Evolutionary conservation across 768 basidiomycete genomes (phyloP), one percentile per base, ranked within the genome.

Genomic region (Russula griseocarnosa): DNA sequence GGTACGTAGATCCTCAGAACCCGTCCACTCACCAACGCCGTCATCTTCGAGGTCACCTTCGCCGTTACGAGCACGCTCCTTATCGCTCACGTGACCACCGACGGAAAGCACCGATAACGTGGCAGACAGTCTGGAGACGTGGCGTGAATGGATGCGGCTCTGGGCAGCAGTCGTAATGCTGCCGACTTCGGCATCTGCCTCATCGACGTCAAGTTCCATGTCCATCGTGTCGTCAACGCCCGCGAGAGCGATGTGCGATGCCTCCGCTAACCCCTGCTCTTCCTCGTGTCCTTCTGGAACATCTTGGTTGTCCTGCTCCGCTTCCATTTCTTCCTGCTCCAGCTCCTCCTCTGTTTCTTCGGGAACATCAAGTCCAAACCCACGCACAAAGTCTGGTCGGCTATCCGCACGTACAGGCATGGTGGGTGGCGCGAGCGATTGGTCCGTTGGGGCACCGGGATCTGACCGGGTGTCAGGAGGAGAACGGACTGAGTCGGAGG

Each of bases 361-460:
- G 3, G 89, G 86, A 62, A 85, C 83, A 65, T 93, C 90, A 61
- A 94, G 71, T 13, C 91, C 90, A 74, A 93, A 94, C 6, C 91
- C 91, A 65, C 86, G 81, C 55, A 76, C 74, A 71, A 92, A 94
- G 73, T 94, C 90, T 5, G 87, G 83, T 40, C 84, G 79, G 50
- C 79, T 85, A 61, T 81, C 76, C 8, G 81, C 78, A 22, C 79
- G 79, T 26, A 79, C 50, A 18, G 65, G 68, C 51, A 80, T 69
- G 42, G 79, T 73, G 61, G 79, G 67, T 13, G 79, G 80, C 32
- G 82, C 20, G 79, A 71, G 63, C 77, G 73, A 34, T 77, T 73
- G 62, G 80, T 69, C 38, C 81, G 84, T 38, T 81, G 77, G 53
- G 79, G 82, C 53, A 80, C 84, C 70, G 83, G 86, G 20, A 84